Conservation (phyloP, 305 asterid genomes). For the Solanum hybrid region DNA sequence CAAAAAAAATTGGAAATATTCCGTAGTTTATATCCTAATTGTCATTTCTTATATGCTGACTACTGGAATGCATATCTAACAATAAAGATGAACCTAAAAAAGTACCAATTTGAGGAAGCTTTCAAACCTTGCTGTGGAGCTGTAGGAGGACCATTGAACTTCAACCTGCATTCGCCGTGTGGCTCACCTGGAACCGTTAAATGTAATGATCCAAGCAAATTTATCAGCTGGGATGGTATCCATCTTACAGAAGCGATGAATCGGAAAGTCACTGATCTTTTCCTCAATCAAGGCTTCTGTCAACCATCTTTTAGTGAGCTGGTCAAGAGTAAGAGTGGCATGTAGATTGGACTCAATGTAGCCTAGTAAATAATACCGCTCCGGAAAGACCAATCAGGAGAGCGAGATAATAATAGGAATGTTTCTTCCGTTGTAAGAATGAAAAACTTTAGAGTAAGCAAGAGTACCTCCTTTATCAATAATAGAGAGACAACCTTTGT, state of each 20-base stretch:
- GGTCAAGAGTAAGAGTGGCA: slow-evolving; percentile 10
- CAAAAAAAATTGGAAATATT: slow-evolving; percentile 11
- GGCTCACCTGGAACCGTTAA: slow-evolving; percentile 21
- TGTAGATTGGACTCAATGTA: not conserved
- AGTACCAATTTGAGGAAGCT: slow-evolving; percentile 28
- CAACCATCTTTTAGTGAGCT: slow-evolving; percentile 28
- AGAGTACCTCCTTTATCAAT: not conserved
- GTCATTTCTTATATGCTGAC: slow-evolving; percentile 31
- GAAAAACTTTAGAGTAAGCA: not conserved
- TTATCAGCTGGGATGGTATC: slow-evolving; percentile 39
- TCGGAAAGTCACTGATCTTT: slow-evolving; percentile 20
- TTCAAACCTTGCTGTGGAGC: slow-evolving; percentile 36
- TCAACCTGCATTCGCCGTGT: slow-evolving; percentile 12
- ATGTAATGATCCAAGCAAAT: slow-evolving; percentile 25
- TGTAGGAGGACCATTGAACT: slow-evolving; percentile 5
- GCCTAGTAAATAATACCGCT: slow-evolving; percentile 8
- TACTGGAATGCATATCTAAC: slow-evolving; percentile 31
- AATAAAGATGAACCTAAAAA: slow-evolving; percentile 16
- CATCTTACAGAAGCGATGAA: slow-evolving; percentile 42
- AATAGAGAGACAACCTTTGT: not conserved
- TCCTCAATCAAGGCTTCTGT: slow-evolving; percentile 33
- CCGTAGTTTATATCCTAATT: slow-evolving; percentile 16
- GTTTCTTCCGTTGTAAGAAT: not conserved
- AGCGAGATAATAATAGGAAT: slow-evolving; percentile 17
- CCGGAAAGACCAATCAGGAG: slow-evolving; percentile 29